Percentiles rank a stretch among this genome's conserved stretches.
Evolutionary conservation across 345 rosid species (phyloP).

Genomic region (Salix viminalis): DNA sequence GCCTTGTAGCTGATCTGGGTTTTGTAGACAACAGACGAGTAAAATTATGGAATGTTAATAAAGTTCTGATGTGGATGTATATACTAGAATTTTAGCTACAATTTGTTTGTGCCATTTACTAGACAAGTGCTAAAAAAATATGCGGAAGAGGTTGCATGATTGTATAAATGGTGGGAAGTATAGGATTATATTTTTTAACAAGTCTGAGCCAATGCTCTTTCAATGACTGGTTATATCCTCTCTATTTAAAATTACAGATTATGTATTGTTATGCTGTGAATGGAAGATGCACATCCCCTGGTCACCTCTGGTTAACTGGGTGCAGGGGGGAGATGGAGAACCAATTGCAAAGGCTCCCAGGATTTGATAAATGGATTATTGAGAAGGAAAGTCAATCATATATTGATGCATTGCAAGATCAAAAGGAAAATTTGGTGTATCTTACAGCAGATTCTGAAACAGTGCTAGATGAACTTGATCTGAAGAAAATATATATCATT

Average conservation of each 20-base stretch:
- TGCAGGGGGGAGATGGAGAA: conserved; percentile 58
- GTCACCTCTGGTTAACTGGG: conserved; percentile 88
- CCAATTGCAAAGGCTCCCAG: conserved; percentile 72
- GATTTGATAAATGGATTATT: conserved; percentile 86
- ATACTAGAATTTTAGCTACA: neutral
- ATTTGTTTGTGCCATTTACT: neutral
- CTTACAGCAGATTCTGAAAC: conserved; percentile 87
- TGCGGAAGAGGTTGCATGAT: neutral
- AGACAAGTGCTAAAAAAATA: neutral
- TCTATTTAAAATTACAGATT: conserved; percentile 43
- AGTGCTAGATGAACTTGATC: conserved; percentile 62
- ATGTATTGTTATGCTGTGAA: conserved; percentile 93
- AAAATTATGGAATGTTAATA: neutral
- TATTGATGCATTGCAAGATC: conserved; percentile 61
- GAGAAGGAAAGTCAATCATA: conserved; percentile 72
- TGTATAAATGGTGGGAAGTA: neutral
- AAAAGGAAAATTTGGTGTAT: conserved; percentile 67
- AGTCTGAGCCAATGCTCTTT: neutral
- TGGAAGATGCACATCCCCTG: conserved; percentile 54
- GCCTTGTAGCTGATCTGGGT: neutral
- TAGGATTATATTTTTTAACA: neutral
- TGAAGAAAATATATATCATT: conserved; percentile 53
- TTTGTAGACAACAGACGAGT: neutral
- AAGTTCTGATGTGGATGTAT: neutral
- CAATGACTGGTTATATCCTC: neutral